Evolutionary conservation across 1,139 yeast genomes (phyloP).

Genomic region (Pichia sp.): DNA sequence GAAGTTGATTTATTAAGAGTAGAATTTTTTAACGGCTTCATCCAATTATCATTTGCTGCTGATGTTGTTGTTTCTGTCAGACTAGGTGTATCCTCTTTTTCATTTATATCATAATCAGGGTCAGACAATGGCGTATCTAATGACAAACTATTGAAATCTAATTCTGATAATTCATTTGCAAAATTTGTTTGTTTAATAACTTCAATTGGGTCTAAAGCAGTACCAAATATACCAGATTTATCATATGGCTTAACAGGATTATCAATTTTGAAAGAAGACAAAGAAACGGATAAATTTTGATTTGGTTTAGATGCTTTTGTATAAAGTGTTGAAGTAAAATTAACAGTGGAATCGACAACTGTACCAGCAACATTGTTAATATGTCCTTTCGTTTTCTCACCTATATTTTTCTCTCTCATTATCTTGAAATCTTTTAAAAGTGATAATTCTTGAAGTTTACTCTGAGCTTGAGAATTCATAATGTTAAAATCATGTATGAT

Average conservation of each 20-base stretch:
- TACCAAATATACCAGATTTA: conserved; percentile 26
- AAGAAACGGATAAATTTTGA: conserved; percentile 24
- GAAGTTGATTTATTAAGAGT: conserved; percentile 1
- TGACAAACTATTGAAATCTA: background rate
- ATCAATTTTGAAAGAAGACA: conserved; percentile 23
- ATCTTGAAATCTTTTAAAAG: conserved; percentile 26
- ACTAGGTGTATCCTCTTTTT: background rate
- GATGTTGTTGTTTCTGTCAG: background rate
- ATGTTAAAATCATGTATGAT: conserved; percentile 22
- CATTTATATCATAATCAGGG: background rate
- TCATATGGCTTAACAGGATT: conserved; percentile 29
- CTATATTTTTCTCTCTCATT: conserved; percentile 21
- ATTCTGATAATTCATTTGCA: conserved; percentile 9
- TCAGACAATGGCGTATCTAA: background rate
- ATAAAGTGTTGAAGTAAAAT: conserved; percentile 25
- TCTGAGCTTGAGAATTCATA: conserved; percentile 32
- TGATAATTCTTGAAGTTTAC: conserved; percentile 34
- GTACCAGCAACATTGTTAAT: conserved; percentile 25
- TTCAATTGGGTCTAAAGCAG: conserved; percentile 27
- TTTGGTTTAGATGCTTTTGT: conserved; percentile 29
- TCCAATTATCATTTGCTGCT: conserved; percentile 19
- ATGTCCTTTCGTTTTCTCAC: conserved; percentile 23
- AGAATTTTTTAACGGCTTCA: conserved; percentile 26
- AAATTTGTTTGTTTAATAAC: conserved; percentile 9
- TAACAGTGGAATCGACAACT: conserved; percentile 25